phyloP scores from a whole-genome alignment of 441 rosid genomes.

The Arabidopsis lyrata region DNA sequence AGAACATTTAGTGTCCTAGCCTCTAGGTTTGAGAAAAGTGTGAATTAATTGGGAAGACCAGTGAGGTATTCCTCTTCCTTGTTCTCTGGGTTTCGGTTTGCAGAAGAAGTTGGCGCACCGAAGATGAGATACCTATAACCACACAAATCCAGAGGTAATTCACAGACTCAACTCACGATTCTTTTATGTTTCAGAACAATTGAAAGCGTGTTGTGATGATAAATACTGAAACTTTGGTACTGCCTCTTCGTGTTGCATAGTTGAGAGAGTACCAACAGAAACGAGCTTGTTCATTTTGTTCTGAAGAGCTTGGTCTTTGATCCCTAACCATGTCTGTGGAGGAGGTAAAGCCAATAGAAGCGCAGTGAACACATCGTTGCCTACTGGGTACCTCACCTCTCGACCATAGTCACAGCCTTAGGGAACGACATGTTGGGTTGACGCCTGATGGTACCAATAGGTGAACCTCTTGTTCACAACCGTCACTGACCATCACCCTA shows the following conservation, averaged over 20 bases:
- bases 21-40: not conserved
- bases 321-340: conserved; percentile 73
- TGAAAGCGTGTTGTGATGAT: not conserved
- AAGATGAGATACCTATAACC: conserved; percentile 67
- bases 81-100: conserved; percentile 57
- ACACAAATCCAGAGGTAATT: conserved; percentile 14
- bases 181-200: not conserved
- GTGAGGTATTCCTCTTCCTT: conserved; percentile 65
- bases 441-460: no score
- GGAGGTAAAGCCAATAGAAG: conserved; percentile 74
- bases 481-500: no score
- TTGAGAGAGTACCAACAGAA: conserved; percentile 57
- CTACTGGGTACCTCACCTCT: no score
- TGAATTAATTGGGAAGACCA: conserved; percentile 44
- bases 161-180: not conserved
- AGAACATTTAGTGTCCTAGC: not conserved
- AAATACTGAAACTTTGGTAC: not conserved
- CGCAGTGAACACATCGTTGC: conserved; percentile 51
- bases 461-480: no score
- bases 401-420: no score
- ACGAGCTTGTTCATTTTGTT: conserved; percentile 57
- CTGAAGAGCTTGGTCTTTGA: conserved; percentile 64
- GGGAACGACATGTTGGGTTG: no score
- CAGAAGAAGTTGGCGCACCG: conserved; percentile 55
- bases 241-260: conserved; percentile 86